Base-by-base conservation (phyloP, 768 basidiomycete genomes). In the Auriscalpium vulgare region DNA sequence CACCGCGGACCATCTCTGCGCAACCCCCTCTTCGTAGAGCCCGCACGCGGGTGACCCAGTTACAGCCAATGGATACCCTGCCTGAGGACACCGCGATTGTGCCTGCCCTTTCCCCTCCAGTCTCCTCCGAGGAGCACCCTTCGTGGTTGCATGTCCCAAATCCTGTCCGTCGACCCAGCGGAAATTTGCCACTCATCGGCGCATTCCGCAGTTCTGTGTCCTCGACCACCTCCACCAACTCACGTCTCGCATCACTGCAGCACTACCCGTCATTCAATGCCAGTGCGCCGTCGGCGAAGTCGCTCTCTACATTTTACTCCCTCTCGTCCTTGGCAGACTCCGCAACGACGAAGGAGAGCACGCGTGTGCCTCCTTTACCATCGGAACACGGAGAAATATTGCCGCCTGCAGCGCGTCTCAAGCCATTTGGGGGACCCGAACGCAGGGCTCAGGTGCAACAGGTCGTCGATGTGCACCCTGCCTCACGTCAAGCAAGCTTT, bases 121-220 rank as follows among this genome's bases (percentile, higher is more conserved):
- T 17, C 55, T n/a, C 48, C 48, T 1, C 50, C 60, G 13, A 14
- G 55, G 11, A 62, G 38, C 50, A 38, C 45, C 35, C 53, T 13
- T 8, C 23, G 8, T 62, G 61, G 61, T 50, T 62, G 34, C 61
- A 57, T 48, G 54, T 60, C 47, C 61, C 61, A n/a, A 55, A 59
- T 47, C 47, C 17, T 11, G 11, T 34, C 14, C 50, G 16, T 13
- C 50, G 37, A 8, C 14, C 34, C 16, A 3, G 50, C n/a, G 45
- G 45, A 14, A 43, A 37, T 5, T 47, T 59, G n/a, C 61, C 61
- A 13, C 56, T 62, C 29, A 60, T 62, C 45, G 48, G 59, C 17
- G 61, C 61, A 6, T 62, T 62, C 40, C 61, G 61, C 36, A 46
- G 47, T 29, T 60, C 59, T 21, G 44, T 62, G 37, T 52, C 61